These are phyloP conservation scores for Vitis vinifera DNA, from an alignment of 164 flowering plant genomes.

Conservation along the genomic window ASM3070453v1 NC_081816.1:2057001-2057500, in stretches of 20 bases:
- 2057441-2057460: no score
- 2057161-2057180: conserved; percentile 4
- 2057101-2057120: conserved; percentile 10
- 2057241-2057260: conserved; percentile 13
- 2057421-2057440: no score
- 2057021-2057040: conserved; percentile 52
- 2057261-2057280: conserved; percentile 19
- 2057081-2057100: conserved; percentile 35
- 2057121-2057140: conserved; percentile 8
- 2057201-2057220: conserved; percentile 75
- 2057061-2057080: conserved; percentile 36
- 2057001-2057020: conserved; percentile 23
- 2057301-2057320: conserved; percentile 33
- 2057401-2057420: no score
- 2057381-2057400: no score
- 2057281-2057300: conserved; percentile 27
- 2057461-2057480: no score
- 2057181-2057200: conserved; percentile 44
- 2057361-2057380: conserved; percentile 10
- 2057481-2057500: no score
- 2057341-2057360: conserved; percentile 22
- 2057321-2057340: conserved; percentile 29
- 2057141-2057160: conserved; percentile 3
- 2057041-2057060: conserved; percentile 77
- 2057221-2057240: conserved; percentile 43